These are phyloP conservation scores for Oryza glaberrima DNA, from an alignment of 176 grass and related monocot species.

Conservation along the genomic window DNA sequence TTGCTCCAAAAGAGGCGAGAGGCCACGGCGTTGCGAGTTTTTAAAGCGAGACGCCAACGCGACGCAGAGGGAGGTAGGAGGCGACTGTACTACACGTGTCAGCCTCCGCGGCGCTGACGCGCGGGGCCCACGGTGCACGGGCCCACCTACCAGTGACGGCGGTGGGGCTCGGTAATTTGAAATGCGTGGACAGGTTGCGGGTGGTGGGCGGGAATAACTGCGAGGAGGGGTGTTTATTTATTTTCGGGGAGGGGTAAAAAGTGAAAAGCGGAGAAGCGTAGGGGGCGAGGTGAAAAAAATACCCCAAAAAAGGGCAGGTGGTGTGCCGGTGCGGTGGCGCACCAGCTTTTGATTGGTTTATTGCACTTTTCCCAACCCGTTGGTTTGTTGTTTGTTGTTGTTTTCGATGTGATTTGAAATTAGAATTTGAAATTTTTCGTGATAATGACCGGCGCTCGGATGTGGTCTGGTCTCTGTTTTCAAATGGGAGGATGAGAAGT, in stretches of 20 bases:
- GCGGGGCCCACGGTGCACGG: accelerated
- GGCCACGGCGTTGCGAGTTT: conserved; percentile 58
- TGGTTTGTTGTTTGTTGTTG: conserved; percentile 12
- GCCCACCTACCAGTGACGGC: neutral
- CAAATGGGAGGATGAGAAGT: neutral
- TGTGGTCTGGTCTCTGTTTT: neutral
- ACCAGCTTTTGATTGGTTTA: conserved; percentile 9
- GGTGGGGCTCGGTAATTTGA: conserved; percentile 48
- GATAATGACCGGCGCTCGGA: neutral
- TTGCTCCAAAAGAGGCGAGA: conserved; percentile 63
- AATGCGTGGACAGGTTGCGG: conserved; percentile 17
- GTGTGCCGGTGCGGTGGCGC: neutral
- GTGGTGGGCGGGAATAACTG: conserved; percentile 71
- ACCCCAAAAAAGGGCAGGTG: neutral
- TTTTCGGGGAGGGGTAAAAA: neutral
- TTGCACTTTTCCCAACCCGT: neutral
- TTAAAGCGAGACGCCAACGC: conserved; percentile 59
- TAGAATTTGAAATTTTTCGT: conserved; percentile 16
- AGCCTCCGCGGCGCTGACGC: neutral
- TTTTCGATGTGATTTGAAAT: conserved; percentile 20
- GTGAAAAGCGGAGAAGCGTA: neutral
- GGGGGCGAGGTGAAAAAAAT: conserved; percentile 23
- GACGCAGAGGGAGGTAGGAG: conserved; percentile 18
- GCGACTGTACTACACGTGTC: conserved; percentile 19
- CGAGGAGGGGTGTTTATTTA: conserved; percentile 22